Evolutionary conservation across 257 asterid species (phyloP), one percentile per base, ranked within the genome.

Genomic region (Gardenia jasminoides): DNA sequence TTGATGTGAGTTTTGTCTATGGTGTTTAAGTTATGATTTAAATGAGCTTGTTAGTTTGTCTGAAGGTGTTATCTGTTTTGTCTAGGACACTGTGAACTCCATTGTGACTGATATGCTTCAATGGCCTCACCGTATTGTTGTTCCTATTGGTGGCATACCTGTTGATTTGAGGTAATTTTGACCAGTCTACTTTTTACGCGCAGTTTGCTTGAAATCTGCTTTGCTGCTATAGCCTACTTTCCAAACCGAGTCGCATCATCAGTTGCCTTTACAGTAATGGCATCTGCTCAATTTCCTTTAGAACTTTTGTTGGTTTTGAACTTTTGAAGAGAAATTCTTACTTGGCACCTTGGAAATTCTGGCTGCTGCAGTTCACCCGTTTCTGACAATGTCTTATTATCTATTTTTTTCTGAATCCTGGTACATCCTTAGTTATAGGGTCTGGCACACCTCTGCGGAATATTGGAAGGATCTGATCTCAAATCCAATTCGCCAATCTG

Each of bases 101-200:
- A 96, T 96, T 46, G 92, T 96, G 76, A 82, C 87, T 22, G 99
- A 96, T 85, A 93, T 81, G 97, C 97, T 96, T 44, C 97, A 93
- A 87, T 96, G 99, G 99, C 99, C 99, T 52, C 98, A 96, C 90
- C 86, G 99, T 80, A 96, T 96, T 83, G 98, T 96, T 81, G 98
- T 96, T 83, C 99, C 97, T 65, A 91, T 96, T 59, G 99, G 98
- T 64, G 98, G 99, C 80, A 82, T 81, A 67, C 94, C 92, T 83
- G 88, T 90, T 65, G 98, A 96, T 87, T 76, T 84, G 19, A 95
- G 98, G 99, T 95, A 79, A 82, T 36, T 79, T 76, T 50, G 43
- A n/a, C 46, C 56, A 67, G 67, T 79, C 74, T 39, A 50, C 64
- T 54, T 76, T 47, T 79, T 67, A 44, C 43, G 24, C 79, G 79